Evolutionary conservation across 2,329 filamentous ascomycete species (phyloP).

Genomic region (Clarireedia homoeocarpa): DNA sequence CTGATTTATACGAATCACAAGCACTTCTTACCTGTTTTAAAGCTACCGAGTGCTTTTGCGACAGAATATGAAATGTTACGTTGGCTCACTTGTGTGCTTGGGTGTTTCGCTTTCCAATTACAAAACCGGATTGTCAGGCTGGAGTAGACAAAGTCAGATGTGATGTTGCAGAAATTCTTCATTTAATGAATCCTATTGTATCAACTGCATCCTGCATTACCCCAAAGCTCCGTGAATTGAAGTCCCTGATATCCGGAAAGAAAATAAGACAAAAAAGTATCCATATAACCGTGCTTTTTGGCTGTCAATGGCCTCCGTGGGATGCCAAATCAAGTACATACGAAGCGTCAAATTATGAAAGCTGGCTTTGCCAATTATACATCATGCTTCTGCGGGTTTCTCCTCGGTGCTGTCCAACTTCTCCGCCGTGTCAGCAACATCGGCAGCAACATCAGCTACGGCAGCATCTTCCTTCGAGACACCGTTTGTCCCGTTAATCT

Average conservation of each 20-base stretch:
- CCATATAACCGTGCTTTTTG: neutral
- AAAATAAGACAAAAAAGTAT: neutral
- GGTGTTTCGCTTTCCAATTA: too few species aligned
- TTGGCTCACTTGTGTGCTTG: too few species aligned
- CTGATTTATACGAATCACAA: too few species aligned
- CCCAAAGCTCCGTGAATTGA: neutral
- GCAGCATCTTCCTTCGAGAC: constrained; percentile 21
- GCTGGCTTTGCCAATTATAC: neutral
- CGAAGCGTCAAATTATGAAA: neutral
- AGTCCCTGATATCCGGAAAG: neutral
- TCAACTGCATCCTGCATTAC: neutral
- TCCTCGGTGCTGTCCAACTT: constrained; percentile 24
- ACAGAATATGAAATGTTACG: too few species aligned
- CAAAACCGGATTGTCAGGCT: neutral
- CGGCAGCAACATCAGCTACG: constrained; percentile 27
- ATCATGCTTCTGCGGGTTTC: constrained; percentile 11
- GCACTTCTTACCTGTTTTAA: too few species aligned
- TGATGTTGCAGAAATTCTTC: neutral
- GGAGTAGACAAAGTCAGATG: neutral
- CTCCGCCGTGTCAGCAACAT: constrained; percentile 39
- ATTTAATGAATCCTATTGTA: neutral
- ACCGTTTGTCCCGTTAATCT: constrained; percentile 17
- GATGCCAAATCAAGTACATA: neutral
- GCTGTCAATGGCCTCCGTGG: neutral
- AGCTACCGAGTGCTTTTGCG: too few species aligned